Conservation (phyloP, 805 yeast genomes). For the Yamadazyma kitorensis region DNA sequence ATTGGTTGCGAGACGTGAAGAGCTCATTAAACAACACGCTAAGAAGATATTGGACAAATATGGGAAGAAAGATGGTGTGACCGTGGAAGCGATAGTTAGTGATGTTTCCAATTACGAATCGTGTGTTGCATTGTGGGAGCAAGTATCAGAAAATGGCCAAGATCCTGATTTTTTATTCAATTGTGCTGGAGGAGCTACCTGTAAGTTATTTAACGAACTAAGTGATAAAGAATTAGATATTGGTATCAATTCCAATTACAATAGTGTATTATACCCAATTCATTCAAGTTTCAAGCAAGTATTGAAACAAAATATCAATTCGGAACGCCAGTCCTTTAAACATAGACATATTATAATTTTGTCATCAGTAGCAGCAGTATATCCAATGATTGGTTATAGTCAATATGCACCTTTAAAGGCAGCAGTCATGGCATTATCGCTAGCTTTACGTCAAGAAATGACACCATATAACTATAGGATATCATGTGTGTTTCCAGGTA, state of each 20-base stretch:
- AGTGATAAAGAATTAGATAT: conserved; percentile 52
- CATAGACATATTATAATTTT: conserved; percentile 53
- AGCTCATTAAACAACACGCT: conserved; percentile 53
- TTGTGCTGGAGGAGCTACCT: conserved; percentile 86
- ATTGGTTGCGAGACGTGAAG: conserved; percentile 73
- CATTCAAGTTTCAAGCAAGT: conserved; percentile 58
- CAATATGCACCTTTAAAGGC: conserved; percentile 90
- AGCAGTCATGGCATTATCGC: conserved; percentile 73
- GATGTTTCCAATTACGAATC: conserved; percentile 61
- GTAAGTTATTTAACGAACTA: conserved; percentile 73
- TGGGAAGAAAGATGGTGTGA: conserved; percentile 16
- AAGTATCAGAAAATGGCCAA: conserved; percentile 19
- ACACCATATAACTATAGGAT: conserved; percentile 65
- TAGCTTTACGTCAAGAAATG: conserved; percentile 79
- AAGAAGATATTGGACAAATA: conserved; percentile 33
- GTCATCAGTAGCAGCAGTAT: conserved; percentile 79
- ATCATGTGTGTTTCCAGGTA: conserved; percentile 81
- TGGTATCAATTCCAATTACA: conserved; percentile 71
- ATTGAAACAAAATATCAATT: conserved; percentile 9
- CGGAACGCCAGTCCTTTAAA: conserved; percentile 23
- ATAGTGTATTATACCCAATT: conserved; percentile 65
- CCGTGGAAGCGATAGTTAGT: conserved; percentile 48
- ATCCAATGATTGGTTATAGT: conserved; percentile 86
- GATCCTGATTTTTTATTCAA: conserved; percentile 75
- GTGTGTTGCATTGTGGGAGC: conserved; percentile 45